Conservation (phyloP, 108 stramenopile genomes). For the Nitzschia inconspicua region DNA sequence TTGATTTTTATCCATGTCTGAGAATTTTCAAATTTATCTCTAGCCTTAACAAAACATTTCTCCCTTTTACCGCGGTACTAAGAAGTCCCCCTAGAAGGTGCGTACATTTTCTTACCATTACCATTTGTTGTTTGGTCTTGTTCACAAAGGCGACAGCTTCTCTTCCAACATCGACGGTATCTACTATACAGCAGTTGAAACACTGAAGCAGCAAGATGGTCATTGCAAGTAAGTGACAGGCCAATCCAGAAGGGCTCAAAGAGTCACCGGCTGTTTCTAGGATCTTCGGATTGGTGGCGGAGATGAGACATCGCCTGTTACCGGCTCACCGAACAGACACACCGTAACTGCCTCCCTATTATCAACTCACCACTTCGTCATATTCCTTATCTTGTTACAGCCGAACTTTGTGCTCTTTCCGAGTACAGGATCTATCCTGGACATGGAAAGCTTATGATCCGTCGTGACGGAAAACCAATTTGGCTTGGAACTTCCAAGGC, state of each 20-base stretch:
- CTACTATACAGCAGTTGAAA: not conserved
- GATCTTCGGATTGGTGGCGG: not conserved
- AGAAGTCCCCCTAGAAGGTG: not conserved
- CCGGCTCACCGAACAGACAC: not conserved
- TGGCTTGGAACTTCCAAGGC: slow-evolving; percentile 95
- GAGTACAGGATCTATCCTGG: slow-evolving; percentile 99
- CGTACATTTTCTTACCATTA: not conserved
- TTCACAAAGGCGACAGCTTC: not conserved
- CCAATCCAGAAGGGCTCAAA: not conserved
- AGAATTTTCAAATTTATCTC: not conserved
- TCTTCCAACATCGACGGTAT: not conserved
- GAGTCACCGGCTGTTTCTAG: not conserved
- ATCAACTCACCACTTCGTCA: not conserved
- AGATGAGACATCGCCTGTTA: not conserved
- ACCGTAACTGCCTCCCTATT: not conserved
- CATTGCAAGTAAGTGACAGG: slow-evolving; percentile 45
- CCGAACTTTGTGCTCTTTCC: slow-evolving; percentile 97
- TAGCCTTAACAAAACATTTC: not conserved
- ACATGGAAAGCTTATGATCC: slow-evolving; percentile 97
- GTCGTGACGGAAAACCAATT: slow-evolving; percentile 98
- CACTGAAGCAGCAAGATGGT: slow-evolving; percentile 40
- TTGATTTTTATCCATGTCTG: too few relatives aligned
- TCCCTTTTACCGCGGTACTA: not conserved
- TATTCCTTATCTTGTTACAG: slow-evolving; percentile 25
- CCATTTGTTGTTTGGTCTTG: not conserved